Evolutionary conservation across 192 early-diverging fungal species (phyloP).

Genomic region (Funneliformis mosseae): DNA sequence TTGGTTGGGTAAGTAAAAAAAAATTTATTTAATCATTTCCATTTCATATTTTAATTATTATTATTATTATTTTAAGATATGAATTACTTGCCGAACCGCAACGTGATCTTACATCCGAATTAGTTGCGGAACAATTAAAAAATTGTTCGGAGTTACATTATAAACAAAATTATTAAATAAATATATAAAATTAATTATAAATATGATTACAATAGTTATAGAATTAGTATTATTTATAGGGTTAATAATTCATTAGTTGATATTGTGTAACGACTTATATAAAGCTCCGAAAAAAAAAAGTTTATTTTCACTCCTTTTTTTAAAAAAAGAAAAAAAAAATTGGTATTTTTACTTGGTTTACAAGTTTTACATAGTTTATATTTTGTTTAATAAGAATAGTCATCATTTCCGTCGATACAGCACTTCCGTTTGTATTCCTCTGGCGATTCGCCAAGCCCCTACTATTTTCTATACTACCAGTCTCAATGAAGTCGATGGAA

Average conservation of each 20-base stretch:
- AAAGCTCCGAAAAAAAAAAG: no score
- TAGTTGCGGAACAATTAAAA: conserved; percentile 77
- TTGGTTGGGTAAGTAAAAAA: conserved; percentile 79
- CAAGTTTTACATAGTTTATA: no score
- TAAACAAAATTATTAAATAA: conserved; percentile 31
- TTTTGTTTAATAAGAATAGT: no score
- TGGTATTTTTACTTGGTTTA: no score
- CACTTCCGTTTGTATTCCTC: conserved; percentile 4
- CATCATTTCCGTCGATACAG: conserved; percentile 4
- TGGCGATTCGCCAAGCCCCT: conserved; percentile 12
- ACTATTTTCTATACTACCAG: not conserved
- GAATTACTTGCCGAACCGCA: conserved; percentile 94
- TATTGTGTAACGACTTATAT: no score
- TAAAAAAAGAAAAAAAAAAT: no score
- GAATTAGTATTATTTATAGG: no score
- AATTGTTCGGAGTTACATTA: conserved; percentile 63
- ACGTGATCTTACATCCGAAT: conserved; percentile 93
- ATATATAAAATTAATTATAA: no score
- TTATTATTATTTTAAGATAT: conserved; percentile 55
- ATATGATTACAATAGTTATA: no score
- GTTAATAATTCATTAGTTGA: no score
- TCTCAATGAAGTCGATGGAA: not conserved
- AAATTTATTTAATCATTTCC: not conserved
- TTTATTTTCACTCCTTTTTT: no score
- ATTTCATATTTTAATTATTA: not conserved